Percentiles rank a stretch among this genome's conserved stretches.
Evolutionary conservation across 73 alveolate species (phyloP).

Genomic region (Paramecium pentaurelia): DNA sequence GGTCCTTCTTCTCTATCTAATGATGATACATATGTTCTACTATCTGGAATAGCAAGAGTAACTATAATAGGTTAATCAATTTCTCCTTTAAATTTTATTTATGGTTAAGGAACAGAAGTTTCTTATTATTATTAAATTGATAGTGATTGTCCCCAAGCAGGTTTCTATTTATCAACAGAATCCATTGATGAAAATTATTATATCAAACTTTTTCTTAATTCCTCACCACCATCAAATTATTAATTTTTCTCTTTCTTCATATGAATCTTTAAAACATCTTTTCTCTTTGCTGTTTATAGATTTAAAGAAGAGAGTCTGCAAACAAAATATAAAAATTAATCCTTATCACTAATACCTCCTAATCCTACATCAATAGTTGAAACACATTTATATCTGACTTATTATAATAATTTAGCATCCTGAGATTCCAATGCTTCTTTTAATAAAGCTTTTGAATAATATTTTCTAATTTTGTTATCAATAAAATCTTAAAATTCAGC

Average conservation of each 20-base stretch:
- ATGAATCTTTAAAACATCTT: slow-evolving; percentile 17
- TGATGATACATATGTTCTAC: background rate
- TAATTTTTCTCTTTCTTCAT: slow-evolving; percentile 7
- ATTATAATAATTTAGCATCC: background rate
- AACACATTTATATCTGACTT: background rate
- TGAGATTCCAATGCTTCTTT: slow-evolving; percentile 6
- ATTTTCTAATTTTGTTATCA: slow-evolving; percentile 26
- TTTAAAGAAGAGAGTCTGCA: background rate
- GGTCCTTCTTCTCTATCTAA: slow-evolving; percentile 26
- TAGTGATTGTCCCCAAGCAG: background rate
- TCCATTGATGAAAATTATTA: background rate
- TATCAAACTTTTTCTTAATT: slow-evolving; percentile 34
- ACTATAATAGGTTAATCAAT: background rate
- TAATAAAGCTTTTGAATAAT: slow-evolving; percentile 1
- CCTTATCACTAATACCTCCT: slow-evolving; percentile 35
- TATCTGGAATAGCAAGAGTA: background rate
- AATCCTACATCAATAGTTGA: slow-evolving; percentile 18
- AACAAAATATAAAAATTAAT: slow-evolving; percentile 35
- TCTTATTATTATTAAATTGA: background rate
- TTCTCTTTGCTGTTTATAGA: slow-evolving; percentile 7
- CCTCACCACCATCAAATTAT: slow-evolving; percentile 44
- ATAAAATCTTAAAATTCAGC: slow-evolving; percentile 44
- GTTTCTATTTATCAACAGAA: background rate
- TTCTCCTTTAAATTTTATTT: background rate
- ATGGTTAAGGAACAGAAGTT: background rate